These are phyloP conservation scores for Excoecaria agallocha DNA, from an alignment of 345 rosid genomes.

Conservation along the genomic window DNA sequence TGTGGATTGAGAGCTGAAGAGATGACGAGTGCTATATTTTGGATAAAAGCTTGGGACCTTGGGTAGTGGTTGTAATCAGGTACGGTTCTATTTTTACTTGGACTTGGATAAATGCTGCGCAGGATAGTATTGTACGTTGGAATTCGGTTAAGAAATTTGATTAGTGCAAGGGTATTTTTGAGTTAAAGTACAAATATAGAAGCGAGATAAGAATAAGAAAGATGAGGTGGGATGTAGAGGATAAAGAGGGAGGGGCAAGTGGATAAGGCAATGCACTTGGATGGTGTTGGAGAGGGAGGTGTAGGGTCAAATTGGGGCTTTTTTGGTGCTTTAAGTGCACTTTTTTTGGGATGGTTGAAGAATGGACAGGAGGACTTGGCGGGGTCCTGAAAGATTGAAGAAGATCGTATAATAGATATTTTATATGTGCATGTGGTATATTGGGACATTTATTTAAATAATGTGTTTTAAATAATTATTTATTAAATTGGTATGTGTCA, in stretches of 20 bases:
- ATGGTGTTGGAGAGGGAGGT: constrained; percentile 7
- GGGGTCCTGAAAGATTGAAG: not conserved
- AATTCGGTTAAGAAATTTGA: not conserved
- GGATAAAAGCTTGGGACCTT: not conserved
- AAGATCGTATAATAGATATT: no score
- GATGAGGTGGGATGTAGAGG: not conserved
- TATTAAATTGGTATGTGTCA: no score
- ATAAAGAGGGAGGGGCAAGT: not conserved
- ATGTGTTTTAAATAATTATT: no score
- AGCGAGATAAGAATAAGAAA: not conserved
- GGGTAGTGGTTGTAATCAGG: not conserved
- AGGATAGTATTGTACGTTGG: not conserved
- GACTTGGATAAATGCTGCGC: not conserved
- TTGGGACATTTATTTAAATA: no score
- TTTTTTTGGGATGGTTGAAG: not conserved
- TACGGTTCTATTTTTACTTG: not conserved
- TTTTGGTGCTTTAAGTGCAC: not conserved
- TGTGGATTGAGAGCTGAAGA: not conserved
- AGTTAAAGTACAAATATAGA: not conserved
- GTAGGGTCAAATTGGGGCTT: not conserved
- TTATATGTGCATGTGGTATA: not conserved
- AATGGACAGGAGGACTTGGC: constrained; percentile 11
- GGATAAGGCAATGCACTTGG: constrained; percentile 25
- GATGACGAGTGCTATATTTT: not conserved
- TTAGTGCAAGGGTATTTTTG: not conserved